Percentiles rank a stretch among this genome's conserved stretches.
Conservation (phyloP, 257 asterid genomes). For the Coffea canephora region DNA sequence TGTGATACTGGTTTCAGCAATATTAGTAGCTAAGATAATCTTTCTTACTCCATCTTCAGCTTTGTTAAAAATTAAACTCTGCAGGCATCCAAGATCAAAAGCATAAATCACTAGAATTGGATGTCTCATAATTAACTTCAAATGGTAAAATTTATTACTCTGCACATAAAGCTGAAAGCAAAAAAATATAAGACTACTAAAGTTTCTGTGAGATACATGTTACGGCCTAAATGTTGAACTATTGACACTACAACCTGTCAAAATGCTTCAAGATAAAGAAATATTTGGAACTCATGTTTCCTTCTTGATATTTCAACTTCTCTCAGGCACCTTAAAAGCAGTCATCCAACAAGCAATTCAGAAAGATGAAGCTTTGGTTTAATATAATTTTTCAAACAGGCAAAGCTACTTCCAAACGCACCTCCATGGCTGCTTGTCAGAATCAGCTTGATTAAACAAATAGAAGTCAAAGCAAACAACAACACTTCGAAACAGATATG, state of each 20-base stretch:
- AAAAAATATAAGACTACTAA: background rate
- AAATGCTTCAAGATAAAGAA: background rate
- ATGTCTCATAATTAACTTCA: background rate
- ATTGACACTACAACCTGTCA: background rate
- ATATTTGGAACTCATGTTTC: background rate
- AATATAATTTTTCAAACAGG: background rate
- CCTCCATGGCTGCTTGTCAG: background rate
- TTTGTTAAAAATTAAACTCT: conserved; percentile 78
- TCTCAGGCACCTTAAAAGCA: background rate
- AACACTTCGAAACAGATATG: background rate
- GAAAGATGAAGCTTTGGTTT: background rate
- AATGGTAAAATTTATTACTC: background rate
- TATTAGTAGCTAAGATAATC: conserved; percentile 85
- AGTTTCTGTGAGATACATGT: background rate
- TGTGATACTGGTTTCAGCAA: conserved; percentile 97
- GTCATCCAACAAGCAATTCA: background rate
- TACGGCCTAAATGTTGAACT: too few relatives aligned
- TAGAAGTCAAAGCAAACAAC: background rate
- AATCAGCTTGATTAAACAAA: too few relatives aligned
- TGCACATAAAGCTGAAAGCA: background rate
- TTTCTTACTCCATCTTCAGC: conserved; percentile 83
- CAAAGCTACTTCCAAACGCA: background rate
- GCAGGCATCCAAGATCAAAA: conserved; percentile 37
- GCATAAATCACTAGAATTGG: background rate
- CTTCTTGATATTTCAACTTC: background rate